Conservation (phyloP, 2,329 filamentous ascomycete genomes). For the Aspergillus fumigatus region DNA sequence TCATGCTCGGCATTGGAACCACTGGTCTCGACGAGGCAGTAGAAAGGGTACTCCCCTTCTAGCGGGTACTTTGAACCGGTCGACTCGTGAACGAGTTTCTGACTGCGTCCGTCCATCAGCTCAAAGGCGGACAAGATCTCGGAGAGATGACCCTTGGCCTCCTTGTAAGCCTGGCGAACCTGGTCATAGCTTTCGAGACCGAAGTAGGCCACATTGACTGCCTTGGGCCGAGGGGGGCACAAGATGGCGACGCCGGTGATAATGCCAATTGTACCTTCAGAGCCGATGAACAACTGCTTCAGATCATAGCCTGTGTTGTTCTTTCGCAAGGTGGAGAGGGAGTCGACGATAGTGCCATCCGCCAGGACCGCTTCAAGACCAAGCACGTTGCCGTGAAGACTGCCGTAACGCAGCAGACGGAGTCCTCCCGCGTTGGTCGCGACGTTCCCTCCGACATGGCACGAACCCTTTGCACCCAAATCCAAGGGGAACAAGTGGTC, state of each 20-base stretch:
- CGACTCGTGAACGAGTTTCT: constrained; percentile 69
- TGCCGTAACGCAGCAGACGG: constrained; percentile 85
- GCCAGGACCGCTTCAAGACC: constrained; percentile 91
- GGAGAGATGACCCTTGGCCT: constrained; percentile 83
- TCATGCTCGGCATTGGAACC: constrained; percentile 94
- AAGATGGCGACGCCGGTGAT: constrained; percentile 86
- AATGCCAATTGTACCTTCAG: constrained; percentile 90
- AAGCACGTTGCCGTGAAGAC: constrained; percentile 85
- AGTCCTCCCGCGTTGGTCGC: constrained; percentile 93
- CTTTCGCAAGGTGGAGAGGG: constrained; percentile 83
- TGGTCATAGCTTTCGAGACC: constrained; percentile 87
- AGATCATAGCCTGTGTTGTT: constrained; percentile 99
- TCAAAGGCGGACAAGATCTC: constrained; percentile 98
- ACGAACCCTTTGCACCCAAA: constrained; percentile 95
- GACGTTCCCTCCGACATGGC: constrained; percentile 93
- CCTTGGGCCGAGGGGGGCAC: constrained; percentile 80
- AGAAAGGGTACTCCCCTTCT: constrained; percentile 83
- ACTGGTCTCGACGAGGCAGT: constrained; percentile 93
- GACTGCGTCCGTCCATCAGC: constrained; percentile 85
- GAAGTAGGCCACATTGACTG: constrained; percentile 93
- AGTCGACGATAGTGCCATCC: constrained; percentile 86
- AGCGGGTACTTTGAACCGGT: constrained; percentile 75
- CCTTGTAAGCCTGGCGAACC: constrained; percentile 77
- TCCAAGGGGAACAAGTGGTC: constrained; percentile 92
- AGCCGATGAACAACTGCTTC: constrained; percentile 94